Base-by-base conservation (phyloP, 108 stramenopile species). In the Skeletonema potamos region DNA sequence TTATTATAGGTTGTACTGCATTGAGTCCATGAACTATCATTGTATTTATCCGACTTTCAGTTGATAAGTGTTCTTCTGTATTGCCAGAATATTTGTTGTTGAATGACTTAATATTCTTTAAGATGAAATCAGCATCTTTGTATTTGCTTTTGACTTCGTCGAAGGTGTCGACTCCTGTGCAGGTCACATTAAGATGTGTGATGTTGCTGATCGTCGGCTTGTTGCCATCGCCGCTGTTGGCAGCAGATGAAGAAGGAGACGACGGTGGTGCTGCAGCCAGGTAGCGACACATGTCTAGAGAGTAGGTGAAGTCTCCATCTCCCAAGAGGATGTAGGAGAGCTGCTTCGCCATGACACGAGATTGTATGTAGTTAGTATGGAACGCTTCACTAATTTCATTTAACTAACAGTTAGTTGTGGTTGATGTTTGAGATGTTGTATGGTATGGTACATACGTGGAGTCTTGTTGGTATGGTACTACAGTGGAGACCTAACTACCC, bases 231-330 rank as follows among this genome's bases (percentile, higher is more conserved):
- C 27, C 66, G 57, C n/a, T 26, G 27, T 9, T 8, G 3, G 13
- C 33, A 28, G 17, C 9, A 18, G 4, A 54, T 28, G 29, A 17
- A 11, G 2, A 11, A 30, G 12, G 18, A 24, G 70, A 12, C 20
- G 57, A 20, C 4, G 15, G 11, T 34, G 68, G 32, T 18, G 34
- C 5, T 9, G 79, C 68, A 11, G 71, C 69, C 7, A 90, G 56
- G 67, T 81, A 87, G 15, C 87, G 77, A 39, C 84, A 86, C 63
- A 90, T 44, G 66, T 94, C 93, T 13, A 89, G 63, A 0, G 93
- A 92, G 58, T 86, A 94, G 15, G 93, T 85, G 71, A 94, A 94
- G 57, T 94, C 90, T n/a, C 90, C 93, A 51, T 92, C 91, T n/a
- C 93, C 93, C 10, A 94, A 65, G 9, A 79, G 61, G 62, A 79